A percentile compares a stretch with the other conserved stretches of the same genome.
phyloP scores from a whole-genome alignment of 352 stramenopile species.

The Chrysophaeum taylorii region DNA sequence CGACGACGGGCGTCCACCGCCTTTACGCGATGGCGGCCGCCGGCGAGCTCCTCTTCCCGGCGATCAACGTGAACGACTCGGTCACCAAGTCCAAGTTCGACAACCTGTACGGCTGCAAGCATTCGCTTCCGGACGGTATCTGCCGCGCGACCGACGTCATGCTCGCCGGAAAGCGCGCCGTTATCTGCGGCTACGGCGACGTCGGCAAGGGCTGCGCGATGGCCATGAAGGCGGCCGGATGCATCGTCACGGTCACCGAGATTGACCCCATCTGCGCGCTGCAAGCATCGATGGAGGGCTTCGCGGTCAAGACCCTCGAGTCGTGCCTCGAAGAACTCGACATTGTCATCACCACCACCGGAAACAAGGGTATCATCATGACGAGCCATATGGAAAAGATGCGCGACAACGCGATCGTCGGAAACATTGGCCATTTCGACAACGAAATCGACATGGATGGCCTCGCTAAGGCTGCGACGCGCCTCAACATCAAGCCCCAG shows the following conservation, averaged over 20 bases:
- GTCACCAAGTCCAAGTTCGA: constrained; percentile 99
- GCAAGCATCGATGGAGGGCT: constrained; percentile 95
- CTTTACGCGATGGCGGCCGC: constrained; percentile 97
- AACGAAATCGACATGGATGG: constrained; percentile 98
- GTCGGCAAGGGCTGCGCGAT: constrained; percentile 93
- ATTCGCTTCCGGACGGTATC: constrained; percentile 94
- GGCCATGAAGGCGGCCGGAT: constrained; percentile 90
- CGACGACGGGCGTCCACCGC: constrained; percentile 93
- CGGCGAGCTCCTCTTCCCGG: constrained; percentile 84
- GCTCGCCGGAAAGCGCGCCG: constrained; percentile 91
- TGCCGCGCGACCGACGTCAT: constrained; percentile 98
- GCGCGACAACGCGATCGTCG: constrained; percentile 99
- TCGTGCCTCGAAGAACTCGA: constrained; percentile 74
- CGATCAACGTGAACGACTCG: constrained; percentile 98
- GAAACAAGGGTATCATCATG: constrained; percentile 99
- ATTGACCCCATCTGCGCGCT: constrained; percentile 97
- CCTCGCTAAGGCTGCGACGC: constrained; percentile 70
- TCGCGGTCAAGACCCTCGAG: constrained; percentile 84
- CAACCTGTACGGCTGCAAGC: constrained; percentile 97
- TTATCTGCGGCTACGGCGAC: constrained; percentile 95
- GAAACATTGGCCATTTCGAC: constrained; percentile 99
- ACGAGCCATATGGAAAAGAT: constrained; percentile 87
- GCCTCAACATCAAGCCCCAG: constrained; percentile 99
- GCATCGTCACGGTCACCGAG: constrained; percentile 93
- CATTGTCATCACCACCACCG: constrained; percentile 98